phyloP scores from a whole-genome alignment of 148 eudicot species.

The Rhododendron mucronatum region DNA sequence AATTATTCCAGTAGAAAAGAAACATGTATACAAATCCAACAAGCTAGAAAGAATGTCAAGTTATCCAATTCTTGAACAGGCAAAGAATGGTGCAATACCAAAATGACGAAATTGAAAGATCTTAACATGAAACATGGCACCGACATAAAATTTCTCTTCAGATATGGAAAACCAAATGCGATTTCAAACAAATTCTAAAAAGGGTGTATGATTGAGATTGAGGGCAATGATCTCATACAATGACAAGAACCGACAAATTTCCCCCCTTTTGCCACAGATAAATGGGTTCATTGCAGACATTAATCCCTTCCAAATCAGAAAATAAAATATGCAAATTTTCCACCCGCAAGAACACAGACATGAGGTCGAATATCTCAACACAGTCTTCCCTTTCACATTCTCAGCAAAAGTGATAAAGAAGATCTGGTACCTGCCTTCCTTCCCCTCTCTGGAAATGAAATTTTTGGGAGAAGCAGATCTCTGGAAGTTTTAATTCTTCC shows the following conservation, averaged over 20 bases:
- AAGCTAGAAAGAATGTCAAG: neutral
- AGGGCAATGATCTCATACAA: neutral
- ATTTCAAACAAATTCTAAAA: neutral
- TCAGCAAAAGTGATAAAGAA: neutral
- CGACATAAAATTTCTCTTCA: neutral
- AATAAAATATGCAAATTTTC: neutral
- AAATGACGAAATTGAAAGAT: neutral
- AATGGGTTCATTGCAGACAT: neutral
- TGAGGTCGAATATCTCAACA: neutral
- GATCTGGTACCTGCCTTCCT: constrained; percentile 7
- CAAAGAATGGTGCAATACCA: neutral
- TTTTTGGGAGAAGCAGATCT: constrained; percentile 8
- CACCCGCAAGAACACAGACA: neutral
- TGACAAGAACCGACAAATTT: neutral
- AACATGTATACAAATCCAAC: neutral
- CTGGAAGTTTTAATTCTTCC: neutral
- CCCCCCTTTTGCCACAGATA: neutral
- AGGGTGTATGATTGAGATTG: neutral
- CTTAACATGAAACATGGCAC: neutral
- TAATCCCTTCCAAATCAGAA: neutral
- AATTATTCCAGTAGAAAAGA: neutral
- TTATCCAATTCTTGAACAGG: neutral
- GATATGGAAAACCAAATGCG: neutral
- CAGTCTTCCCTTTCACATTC: neutral
- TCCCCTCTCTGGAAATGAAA: constrained; percentile 10